A percentile compares a stretch with the other conserved stretches of the same genome.
Evolutionary conservation across 495 filamentous ascomycete species (phyloP).

Genomic region (Thermothielavioides terrestris): DNA sequence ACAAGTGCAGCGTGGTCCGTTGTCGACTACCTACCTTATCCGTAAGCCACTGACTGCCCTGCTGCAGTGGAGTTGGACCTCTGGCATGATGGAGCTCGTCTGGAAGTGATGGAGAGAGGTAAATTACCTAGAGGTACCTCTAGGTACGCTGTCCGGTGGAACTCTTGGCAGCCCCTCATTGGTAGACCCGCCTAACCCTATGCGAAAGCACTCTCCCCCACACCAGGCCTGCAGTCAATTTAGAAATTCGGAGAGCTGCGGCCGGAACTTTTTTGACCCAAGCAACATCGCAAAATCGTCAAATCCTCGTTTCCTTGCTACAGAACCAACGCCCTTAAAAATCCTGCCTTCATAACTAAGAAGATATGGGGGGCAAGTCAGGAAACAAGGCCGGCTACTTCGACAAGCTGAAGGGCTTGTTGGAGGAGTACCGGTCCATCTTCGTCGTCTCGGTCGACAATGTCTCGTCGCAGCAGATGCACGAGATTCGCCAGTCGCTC

Average conservation of each 20-base stretch:
- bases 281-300: slow-evolving; percentile 5
- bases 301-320: slow-evolving; percentile 16
- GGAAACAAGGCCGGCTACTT: slow-evolving; percentile 95
- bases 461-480: slow-evolving; percentile 99
- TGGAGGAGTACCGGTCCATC: slow-evolving; percentile 86
- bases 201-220: slow-evolving; percentile 18
- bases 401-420: slow-evolving; percentile 92
- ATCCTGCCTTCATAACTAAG: slow-evolving; percentile 91
- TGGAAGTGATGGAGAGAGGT: too few relatives aligned
- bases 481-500: slow-evolving; percentile 91
- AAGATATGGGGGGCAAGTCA: slow-evolving; percentile 99
- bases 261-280: slow-evolving; percentile 12
- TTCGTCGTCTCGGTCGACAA: slow-evolving; percentile 97
- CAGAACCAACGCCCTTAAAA: slow-evolving; percentile 70
- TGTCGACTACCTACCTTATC: too few relatives aligned
- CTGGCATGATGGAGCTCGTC: too few relatives aligned
- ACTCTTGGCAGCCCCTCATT: slow-evolving; percentile 7
- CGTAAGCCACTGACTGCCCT: too few relatives aligned
- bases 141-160: not conserved
- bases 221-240: slow-evolving; percentile 24
- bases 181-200: slow-evolving; percentile 26
- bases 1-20: too few relatives aligned
- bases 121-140: not conserved
- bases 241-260: slow-evolving; percentile 16
- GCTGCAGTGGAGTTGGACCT: too few relatives aligned